Base-by-base conservation (phyloP, 1,284 basidiomycete species). In the Vanrija sp. region DNA sequence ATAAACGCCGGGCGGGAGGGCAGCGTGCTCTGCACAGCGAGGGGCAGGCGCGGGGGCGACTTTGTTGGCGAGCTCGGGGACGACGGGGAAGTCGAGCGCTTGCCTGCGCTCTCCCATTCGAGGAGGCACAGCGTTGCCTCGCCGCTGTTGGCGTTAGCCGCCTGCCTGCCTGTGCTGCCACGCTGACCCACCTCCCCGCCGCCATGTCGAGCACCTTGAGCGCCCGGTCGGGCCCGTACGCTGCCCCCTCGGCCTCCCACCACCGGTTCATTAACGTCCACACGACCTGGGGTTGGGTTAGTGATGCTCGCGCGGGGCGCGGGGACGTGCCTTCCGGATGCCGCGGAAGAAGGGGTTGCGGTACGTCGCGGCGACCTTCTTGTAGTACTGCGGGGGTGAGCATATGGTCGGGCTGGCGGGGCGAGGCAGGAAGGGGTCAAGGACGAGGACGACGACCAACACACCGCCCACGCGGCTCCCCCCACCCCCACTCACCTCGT, bases 331-430 rank as follows among this genome's bases (percentile, higher is more conserved):
- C 38, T 80, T 81, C 58, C 83, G 80, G 48, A 88, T 80, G 3
- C 85, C 86, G 1, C 83, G 83, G 60, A 83, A 87, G 72, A 87
- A 86, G 0, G 86, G 86, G 64, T 88, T 88, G 21, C 86, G 82
- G 69, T 88, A 87, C 9, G 81, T 83, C 18, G 82, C 75, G 14
- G 82, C 82, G 2, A 86, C 84, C 75, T 83, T 75, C 52, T 70
- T 73, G 59, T 78, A 78, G 57, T 82, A 82, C 80, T 82, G 53
- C 2, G 7, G 8, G 40, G 2, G 49, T 21, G 26, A 34, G 43
- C 18, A 14, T 38, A n/a, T n/a, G n/a, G n/a, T n/a, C n/a, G n/a
- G n/a, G n/a, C n/a, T n/a, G 25, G 15, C 38, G 28, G 28, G 28
- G 28, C 21, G 21, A 5, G 21, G 3, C 3, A 6, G 28, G 28